Evolutionary conservation across 2,329 filamentous ascomycete species (phyloP).

Genomic region (Epichloe elymi): DNA sequence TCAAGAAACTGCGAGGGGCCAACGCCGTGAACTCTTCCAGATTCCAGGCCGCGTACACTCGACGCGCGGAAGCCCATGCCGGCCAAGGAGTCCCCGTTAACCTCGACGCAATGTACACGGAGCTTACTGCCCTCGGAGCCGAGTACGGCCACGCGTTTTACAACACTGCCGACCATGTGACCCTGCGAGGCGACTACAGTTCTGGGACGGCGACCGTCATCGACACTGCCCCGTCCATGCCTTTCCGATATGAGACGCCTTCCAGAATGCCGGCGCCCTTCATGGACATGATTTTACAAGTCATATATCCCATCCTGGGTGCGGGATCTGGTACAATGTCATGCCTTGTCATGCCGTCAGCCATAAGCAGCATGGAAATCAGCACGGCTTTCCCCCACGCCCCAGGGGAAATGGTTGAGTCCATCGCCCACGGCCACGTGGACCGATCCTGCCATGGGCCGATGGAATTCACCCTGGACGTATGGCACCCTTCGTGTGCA

Average conservation of each 20-base stretch:
- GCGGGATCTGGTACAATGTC: constrained; percentile 17
- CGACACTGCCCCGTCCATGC: constrained; percentile 32
- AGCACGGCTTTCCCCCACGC: constrained; percentile 12
- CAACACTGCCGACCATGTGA: constrained; percentile 9
- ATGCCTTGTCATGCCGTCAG: constrained; percentile 23
- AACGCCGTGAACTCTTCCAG: constrained; percentile 11
- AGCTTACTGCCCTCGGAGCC: constrained; percentile 14
- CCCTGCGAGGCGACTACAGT: constrained; percentile 15
- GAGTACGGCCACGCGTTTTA: constrained; percentile 15
- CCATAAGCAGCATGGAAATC: constrained; percentile 19
- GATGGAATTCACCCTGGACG: constrained; percentile 22
- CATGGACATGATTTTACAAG: constrained; percentile 31
- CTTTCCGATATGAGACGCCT: constrained; percentile 26
- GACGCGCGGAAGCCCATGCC: not conserved
- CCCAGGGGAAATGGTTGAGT: constrained; percentile 16
- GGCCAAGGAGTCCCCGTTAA: constrained; percentile 4
- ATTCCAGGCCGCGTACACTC: not conserved
- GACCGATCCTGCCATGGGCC: constrained; percentile 13
- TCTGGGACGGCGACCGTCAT: constrained; percentile 13
- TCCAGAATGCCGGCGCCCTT: constrained; percentile 32
- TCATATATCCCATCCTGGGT: constrained; percentile 25
- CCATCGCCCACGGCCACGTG: constrained; percentile 14
- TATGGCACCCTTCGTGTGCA: constrained; percentile 13
- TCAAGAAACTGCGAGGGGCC: constrained; percentile 8
- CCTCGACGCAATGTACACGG: constrained; percentile 12